Evolutionary conservation across 306 rosid species (phyloP).

Genomic region (Mimosa pudica): DNA sequence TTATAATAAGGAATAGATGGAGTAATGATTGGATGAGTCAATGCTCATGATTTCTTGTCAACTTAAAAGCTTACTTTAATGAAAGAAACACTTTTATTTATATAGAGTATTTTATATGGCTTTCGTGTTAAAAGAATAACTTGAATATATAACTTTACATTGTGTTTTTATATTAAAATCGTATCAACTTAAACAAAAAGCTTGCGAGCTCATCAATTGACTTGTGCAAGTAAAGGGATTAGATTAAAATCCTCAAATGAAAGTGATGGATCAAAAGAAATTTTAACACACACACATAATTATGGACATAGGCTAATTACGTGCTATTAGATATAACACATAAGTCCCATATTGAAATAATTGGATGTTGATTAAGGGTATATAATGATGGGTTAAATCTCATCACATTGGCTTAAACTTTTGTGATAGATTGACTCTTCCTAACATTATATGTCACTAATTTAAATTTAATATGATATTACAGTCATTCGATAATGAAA

Average conservation of each 20-base stretch:
- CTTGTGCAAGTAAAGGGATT: background rate
- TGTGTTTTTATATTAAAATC: background rate
- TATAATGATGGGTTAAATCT: too few species aligned
- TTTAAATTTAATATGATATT: too few species aligned
- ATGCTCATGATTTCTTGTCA: background rate
- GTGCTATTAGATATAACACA: too few species aligned
- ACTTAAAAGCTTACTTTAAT: too few species aligned
- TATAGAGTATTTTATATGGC: background rate
- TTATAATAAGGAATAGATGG: too few species aligned
- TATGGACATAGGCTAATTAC: slow-evolving; percentile 28
- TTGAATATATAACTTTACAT: background rate
- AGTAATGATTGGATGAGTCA: background rate
- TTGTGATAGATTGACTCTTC: too few species aligned
- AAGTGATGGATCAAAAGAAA: background rate
- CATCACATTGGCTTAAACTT: too few species aligned
- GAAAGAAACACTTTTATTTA: background rate
- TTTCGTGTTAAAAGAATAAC: background rate
- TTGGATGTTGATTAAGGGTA: too few species aligned
- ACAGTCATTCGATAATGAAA: too few species aligned
- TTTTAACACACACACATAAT: background rate
- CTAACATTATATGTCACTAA: too few species aligned
- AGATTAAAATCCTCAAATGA: background rate
- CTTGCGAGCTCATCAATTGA: background rate
- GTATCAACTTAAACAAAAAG: background rate
- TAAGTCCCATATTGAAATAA: too few species aligned